Evolutionary conservation across 78 protist genomes (phyloP).

Genomic region (Monosiga brevicollis): DNA sequence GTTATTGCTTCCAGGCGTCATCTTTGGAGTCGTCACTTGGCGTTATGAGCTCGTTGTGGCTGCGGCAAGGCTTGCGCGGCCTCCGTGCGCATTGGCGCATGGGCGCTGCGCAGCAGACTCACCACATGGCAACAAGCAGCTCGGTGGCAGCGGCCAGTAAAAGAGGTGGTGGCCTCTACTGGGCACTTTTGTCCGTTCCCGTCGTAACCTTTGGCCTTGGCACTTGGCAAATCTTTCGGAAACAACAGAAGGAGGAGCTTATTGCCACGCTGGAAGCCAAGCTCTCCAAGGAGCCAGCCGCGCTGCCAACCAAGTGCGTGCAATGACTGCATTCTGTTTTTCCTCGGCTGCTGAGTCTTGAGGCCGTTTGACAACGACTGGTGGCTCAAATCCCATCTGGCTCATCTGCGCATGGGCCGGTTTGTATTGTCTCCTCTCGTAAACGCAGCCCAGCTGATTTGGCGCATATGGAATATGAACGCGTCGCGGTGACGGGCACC

Average conservation of each 20-base stretch:
- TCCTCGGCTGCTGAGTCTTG: background rate
- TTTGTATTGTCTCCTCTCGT: background rate
- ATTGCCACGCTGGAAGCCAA: background rate
- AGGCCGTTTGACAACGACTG: background rate
- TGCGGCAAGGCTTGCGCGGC: too few relatives aligned
- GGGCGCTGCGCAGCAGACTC: too few relatives aligned
- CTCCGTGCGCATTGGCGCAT: too few relatives aligned
- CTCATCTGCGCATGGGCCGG: background rate
- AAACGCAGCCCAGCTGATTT: background rate
- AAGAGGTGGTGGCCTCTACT: too few relatives aligned
- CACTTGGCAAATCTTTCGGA: background rate
- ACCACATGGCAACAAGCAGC: too few relatives aligned
- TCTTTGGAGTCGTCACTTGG: too few relatives aligned
- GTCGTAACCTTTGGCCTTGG: background rate
- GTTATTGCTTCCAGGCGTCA: too few relatives aligned
- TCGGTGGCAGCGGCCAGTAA: too few relatives aligned
- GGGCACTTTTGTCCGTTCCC: background rate
- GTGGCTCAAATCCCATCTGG: background rate
- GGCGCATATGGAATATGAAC: background rate
- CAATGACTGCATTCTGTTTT: background rate
- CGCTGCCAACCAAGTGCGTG: background rate
- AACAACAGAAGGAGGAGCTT: background rate
- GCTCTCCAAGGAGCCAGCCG: background rate
- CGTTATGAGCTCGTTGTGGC: too few relatives aligned
- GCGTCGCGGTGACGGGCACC: background rate